Base-by-base conservation (phyloP, 129 eudicot species). In the Flaveria sonorensis region DNA sequence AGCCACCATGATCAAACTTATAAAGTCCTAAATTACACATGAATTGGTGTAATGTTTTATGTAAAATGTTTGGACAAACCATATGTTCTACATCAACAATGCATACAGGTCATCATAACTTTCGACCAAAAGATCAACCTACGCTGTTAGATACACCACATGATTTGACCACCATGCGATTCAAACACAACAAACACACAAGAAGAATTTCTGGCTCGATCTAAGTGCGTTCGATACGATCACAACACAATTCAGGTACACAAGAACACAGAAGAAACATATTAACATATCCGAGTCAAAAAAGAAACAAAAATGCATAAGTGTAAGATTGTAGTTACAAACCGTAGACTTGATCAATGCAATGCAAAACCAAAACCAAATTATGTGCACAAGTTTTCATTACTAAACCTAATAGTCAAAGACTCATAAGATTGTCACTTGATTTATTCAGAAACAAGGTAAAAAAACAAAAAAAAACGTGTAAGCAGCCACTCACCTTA, bases 401-500 rank as follows among this genome's bases (percentile, higher is more conserved):
- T 62, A 47, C 45, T 61, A 79, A 8, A 81, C 43, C 64, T 7
- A 6, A 73, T 36, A 66, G 71, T 78, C 50, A 21, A 52, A 66
- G 68, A 69, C 62, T 48, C 24, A 16, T 74, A 81, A 74, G 52
- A 46, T 21, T 79, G 72, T 79, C 76, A 81, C 76, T 74, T 46
- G 42, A 45, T 71, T 81, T 81, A 81, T 75, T 81, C 11, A 11
- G 60, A 66, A 12, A 30, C 15, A 72, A 66, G 84, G 40, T 36
- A 36, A 36, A 66, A 45, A 26, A 77, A 77, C 52, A 28, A 0
- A 13, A 24, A 1, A 13, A 24, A 30, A 42, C 55, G 5, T 45
- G 46, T 56, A 73, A 74, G 50, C 70, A 73, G 75, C 75, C 80
- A 74, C 80, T 56, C 68, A 64, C 83, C 79, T 52, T 74, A 12